Percentiles rank a stretch among this genome's conserved stretches.
Evolutionary conservation across 2,329 filamentous ascomycete species (phyloP).

Genomic region (Escovopsis sp.): DNA sequence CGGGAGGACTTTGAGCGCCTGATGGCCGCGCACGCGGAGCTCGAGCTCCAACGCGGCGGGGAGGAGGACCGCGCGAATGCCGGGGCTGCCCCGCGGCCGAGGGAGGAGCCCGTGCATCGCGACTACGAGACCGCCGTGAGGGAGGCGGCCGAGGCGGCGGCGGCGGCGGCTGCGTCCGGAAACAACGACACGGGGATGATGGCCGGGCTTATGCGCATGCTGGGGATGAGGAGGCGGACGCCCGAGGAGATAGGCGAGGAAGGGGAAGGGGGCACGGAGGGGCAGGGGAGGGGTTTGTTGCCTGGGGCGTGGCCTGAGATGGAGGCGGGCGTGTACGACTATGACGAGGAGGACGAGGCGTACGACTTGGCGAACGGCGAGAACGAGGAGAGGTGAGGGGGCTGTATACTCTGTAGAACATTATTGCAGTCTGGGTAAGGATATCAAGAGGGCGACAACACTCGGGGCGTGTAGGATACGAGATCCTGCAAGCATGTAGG

Average conservation of each 20-base stretch:
- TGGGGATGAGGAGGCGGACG: constrained; percentile 8
- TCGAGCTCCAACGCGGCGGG: constrained; percentile 5
- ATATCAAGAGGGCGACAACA: no score
- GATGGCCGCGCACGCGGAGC: constrained; percentile 10
- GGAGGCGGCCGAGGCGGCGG: constrained; percentile 6
- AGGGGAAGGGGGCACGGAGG: constrained; percentile 4
- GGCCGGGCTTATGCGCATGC: constrained; percentile 12
- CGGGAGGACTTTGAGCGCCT: constrained; percentile 9
- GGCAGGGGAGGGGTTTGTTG: constrained; percentile 7
- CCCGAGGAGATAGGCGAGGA: constrained; percentile 4
- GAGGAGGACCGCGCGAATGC: not conserved
- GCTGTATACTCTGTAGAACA: no score
- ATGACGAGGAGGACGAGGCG: no score
- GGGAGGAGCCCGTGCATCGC: constrained; percentile 18
- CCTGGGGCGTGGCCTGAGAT: constrained; percentile 24
- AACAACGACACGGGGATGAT: constrained; percentile 12
- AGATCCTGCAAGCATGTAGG: no score
- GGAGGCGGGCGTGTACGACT: constrained; percentile 1
- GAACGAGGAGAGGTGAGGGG: no score
- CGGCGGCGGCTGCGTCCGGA: not conserved
- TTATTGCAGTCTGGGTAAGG: no score
- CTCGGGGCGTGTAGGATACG: no score
- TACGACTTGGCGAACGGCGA: no score
- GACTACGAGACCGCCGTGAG: constrained; percentile 17
- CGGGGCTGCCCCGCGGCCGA: constrained; percentile 7